Base-by-base conservation (phyloP, 1,139 yeast genomes). In the Maudiozyma humilis region DNA sequence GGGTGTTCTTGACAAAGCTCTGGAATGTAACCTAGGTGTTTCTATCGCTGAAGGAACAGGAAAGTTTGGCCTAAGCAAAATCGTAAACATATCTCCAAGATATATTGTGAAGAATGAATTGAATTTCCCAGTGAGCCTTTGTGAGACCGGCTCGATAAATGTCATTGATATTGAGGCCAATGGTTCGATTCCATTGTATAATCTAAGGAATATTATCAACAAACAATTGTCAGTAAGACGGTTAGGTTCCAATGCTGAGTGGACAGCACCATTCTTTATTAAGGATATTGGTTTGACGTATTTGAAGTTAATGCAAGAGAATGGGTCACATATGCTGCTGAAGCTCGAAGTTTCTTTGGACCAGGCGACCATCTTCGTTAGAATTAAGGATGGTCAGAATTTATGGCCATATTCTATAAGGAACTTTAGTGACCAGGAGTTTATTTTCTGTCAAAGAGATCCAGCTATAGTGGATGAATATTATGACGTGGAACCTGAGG, bases 331-430 rank as follows among this genome's bases (percentile, higher is more conserved):
- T 53, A 68, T 76, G 14, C 68, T 93, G 42, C 64, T 88, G 29
- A 81, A 83, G 57, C 75, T 87, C 25, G 89, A 84, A 44, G 76
- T 87, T 30, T 63, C 83, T 34, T 69, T 88, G 16, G 96, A 89
- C 52, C 76, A 79, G 42, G 89, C 95, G 0, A 79, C 96, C 0
- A 68, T 93, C 27, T 89, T 86, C 57, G 72, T 91, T 43, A 82
- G 82, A 51, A 64, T 91, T 37, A 77, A 76, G 42, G 79, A 79
- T 58, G 93, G 95, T 2, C 76, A 77, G 36, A 76, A 79, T 48
- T 71, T 76, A 50, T 93, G 99, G 99, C 99, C 98, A 5, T 91
- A 70, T 61, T 85, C 96, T 0, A 79, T 93, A 40, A 71, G 96
- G 47, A 93, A 93, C 59, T 89, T 86, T 62, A 86, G 95, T 58